phyloP scores from a whole-genome alignment of 2,329 filamentous ascomycete genomes.

The Tolypocladium ophioglossoides region DNA sequence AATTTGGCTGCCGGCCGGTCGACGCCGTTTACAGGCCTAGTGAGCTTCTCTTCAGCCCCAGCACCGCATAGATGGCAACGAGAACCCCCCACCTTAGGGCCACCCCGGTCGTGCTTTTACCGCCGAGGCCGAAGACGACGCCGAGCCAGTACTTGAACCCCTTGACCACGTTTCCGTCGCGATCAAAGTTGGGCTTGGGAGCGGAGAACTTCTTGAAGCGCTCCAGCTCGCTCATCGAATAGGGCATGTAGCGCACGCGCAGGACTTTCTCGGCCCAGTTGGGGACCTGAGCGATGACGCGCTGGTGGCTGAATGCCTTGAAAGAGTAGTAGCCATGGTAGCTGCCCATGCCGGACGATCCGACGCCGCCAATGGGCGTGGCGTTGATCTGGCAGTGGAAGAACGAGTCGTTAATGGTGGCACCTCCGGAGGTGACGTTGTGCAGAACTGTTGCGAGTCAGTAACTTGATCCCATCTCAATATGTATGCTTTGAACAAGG shows the following conservation, averaged over 20 bases:
- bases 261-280: slow-evolving; percentile 38
- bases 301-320: slow-evolving; percentile 29
- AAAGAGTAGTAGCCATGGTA: slow-evolving; percentile 40
- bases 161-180: slow-evolving; percentile 40
- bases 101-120: slow-evolving; percentile 35
- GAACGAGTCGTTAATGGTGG: slow-evolving; percentile 38
- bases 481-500: neutral
- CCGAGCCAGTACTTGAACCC: slow-evolving; percentile 44
- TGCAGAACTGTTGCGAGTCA: slow-evolving; percentile 20
- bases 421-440: slow-evolving; percentile 35
- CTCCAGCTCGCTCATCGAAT: slow-evolving; percentile 34
- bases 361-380: slow-evolving; percentile 39
- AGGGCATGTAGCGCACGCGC: slow-evolving; percentile 58
- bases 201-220: slow-evolving; percentile 31
- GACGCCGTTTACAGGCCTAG: slow-evolving; percentile 19
- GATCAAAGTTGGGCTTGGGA: slow-evolving; percentile 49
- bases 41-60: slow-evolving; percentile 22
- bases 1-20: neutral
- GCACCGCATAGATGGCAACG: slow-evolving; percentile 26
- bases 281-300: slow-evolving; percentile 25
- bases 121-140: slow-evolving; percentile 41
- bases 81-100: slow-evolving; percentile 38
- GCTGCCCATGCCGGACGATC: slow-evolving; percentile 33
- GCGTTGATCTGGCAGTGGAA: slow-evolving; percentile 30
- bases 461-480: slow-evolving; percentile 11